These are phyloP conservation scores for Phialophora chinensis DNA, from an alignment of 2,329 filamentous ascomycete species.

Conservation along the genomic window DNA sequence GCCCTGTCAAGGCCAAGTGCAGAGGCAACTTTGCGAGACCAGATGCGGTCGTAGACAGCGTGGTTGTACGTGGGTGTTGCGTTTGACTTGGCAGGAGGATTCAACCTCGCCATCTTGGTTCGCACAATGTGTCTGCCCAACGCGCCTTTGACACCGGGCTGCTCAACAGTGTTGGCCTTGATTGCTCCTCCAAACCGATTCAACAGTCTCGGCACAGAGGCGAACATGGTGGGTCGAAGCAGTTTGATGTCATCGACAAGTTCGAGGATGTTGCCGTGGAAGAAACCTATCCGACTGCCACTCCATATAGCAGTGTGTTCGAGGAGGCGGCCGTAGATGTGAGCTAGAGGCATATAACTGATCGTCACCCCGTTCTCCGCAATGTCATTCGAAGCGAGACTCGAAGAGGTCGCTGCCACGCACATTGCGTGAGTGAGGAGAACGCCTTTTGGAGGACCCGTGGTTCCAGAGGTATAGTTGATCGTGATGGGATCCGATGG, in stretches of 20 bases:
- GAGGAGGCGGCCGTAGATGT: conserved; percentile 87
- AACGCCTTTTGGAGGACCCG: conserved; percentile 68
- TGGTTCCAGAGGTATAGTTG: conserved; percentile 70
- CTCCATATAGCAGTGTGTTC: conserved; percentile 77
- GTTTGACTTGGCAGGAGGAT: conserved; percentile 46
- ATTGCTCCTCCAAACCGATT: conserved; percentile 88
- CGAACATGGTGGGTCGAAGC: conserved; percentile 79
- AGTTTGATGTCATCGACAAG: conserved; percentile 87
- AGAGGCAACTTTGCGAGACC: conserved; percentile 84
- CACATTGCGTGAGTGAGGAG: conserved; percentile 80
- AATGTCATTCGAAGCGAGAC: conserved; percentile 62
- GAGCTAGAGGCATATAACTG: conserved; percentile 91
- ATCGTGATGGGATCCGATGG: conserved; percentile 80
- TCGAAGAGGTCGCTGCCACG: conserved; percentile 67
- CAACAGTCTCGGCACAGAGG: conserved; percentile 88
- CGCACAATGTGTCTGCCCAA: conserved; percentile 79
- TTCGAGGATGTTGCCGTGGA: conserved; percentile 86
- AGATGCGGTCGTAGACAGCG: conserved; percentile 69
- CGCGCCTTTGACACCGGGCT: conserved; percentile 78
- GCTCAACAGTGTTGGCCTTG: conserved; percentile 76
- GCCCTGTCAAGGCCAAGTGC: conserved; percentile 79
- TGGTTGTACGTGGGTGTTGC: conserved; percentile 70
- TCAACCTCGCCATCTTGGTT: conserved; percentile 73
- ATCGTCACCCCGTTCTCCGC: conserved; percentile 69
- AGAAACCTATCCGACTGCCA: conserved; percentile 83